phyloP scores from a whole-genome alignment of 1,284 basidiomycete genomes.

The Leccinum subfulvum region DNA sequence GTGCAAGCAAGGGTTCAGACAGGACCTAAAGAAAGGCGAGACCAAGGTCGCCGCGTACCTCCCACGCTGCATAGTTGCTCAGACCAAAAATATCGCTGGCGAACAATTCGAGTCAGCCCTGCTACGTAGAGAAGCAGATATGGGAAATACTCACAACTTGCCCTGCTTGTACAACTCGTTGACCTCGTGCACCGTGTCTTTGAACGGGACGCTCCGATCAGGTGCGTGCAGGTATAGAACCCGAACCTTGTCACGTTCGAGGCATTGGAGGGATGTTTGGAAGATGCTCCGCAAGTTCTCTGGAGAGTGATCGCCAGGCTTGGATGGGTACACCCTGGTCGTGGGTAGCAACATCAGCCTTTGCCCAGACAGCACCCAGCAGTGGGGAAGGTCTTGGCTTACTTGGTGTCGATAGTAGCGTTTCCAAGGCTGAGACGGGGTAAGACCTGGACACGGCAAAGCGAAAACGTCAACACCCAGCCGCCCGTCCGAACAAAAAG shows the following conservation, averaged over 20 bases:
- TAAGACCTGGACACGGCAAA: constrained; percentile 34
- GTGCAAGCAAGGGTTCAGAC: not conserved
- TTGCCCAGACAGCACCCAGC: not conserved
- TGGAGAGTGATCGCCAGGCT: constrained; percentile 33
- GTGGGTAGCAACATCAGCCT: not conserved
- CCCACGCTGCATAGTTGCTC: constrained; percentile 32
- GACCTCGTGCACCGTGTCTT: constrained; percentile 47
- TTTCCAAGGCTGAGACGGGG: constrained; percentile 42
- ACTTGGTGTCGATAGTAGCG: constrained; percentile 53
- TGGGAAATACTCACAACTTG: constrained; percentile 29
- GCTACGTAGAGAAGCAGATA: too few relatives aligned
- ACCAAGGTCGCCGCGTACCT: constrained; percentile 11
- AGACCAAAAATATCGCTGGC: constrained; percentile 31
- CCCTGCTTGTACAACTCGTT: constrained; percentile 44
- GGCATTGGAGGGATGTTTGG: constrained; percentile 32
- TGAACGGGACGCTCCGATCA: constrained; percentile 48
- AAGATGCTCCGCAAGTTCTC: constrained; percentile 35
- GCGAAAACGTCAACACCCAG: not conserved
- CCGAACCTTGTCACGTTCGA: constrained; percentile 34
- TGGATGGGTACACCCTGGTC: constrained; percentile 37
- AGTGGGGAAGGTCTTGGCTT: constrained; percentile 3
- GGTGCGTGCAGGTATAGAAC: constrained; percentile 54
- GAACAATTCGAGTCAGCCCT: not conserved
- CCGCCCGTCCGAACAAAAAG: not conserved
- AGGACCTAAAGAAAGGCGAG: not conserved